Percentiles rank a stretch among this genome's conserved stretches.
Conservation (phyloP, 176 grass and related monocot species). For the Canna indica region DNA sequence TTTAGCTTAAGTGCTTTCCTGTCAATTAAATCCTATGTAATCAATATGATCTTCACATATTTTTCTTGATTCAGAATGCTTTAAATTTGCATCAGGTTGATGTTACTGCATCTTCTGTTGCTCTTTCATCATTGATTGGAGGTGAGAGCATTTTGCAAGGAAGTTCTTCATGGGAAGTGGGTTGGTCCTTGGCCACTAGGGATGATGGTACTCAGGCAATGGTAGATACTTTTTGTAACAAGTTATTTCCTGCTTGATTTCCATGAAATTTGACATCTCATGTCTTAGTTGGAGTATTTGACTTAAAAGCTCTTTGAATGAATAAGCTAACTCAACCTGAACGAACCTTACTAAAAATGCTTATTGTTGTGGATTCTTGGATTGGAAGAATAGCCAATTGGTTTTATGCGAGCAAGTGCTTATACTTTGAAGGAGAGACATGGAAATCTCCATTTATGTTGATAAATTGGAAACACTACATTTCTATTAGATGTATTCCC, state of each 20-base stretch:
- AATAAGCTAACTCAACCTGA: too few species aligned
- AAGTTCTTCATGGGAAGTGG: slow-evolving; percentile 65
- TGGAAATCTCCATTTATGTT: too few species aligned
- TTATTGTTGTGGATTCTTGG: too few species aligned
- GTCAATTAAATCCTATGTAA: background rate
- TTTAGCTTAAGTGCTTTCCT: background rate
- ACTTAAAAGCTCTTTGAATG: too few species aligned
- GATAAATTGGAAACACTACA: too few species aligned
- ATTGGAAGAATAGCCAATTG: too few species aligned
- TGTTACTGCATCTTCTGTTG: slow-evolving; percentile 54
- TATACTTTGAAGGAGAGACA: too few species aligned
- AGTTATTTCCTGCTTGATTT: slow-evolving; percentile 13
- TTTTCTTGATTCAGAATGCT: slow-evolving; percentile 9
- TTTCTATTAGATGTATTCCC: too few species aligned
- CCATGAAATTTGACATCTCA: background rate
- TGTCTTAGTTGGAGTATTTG: background rate
- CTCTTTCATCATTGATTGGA: slow-evolving; percentile 56
- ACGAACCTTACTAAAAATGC: too few species aligned
- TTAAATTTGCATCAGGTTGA: slow-evolving; percentile 55
- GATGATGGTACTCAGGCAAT: slow-evolving; percentile 13
- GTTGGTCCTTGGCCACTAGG: slow-evolving; percentile 49
- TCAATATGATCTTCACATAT: slow-evolving; percentile 7
- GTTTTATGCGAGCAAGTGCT: too few species aligned
- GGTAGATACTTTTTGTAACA: slow-evolving; percentile 7
- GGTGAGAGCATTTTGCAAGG: slow-evolving; percentile 32